Percentiles rank a stretch among this genome's conserved stretches.
Conservation (phyloP, 2,329 filamentous ascomycete genomes). For the Cadophora malorum region DNA sequence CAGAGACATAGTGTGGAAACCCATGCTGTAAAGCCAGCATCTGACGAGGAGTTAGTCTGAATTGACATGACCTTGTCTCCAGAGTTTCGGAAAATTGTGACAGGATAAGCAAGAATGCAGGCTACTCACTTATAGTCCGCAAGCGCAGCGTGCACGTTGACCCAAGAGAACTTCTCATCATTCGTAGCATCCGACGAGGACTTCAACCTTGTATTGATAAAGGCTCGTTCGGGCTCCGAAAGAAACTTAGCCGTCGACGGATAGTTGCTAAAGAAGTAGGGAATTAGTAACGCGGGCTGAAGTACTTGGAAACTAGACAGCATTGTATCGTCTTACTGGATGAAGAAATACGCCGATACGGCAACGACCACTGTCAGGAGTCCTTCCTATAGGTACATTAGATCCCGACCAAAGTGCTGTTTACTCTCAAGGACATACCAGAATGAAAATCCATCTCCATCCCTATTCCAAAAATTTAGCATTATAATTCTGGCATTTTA, state of each 20-base stretch:
- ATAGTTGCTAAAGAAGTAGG: slow-evolving; percentile 44
- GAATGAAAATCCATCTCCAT: slow-evolving; percentile 51
- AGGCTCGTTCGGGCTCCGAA: slow-evolving; percentile 47
- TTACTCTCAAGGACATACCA: slow-evolving; percentile 28
- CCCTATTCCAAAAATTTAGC: slow-evolving; percentile 40
- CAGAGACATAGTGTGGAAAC: slow-evolving; percentile 75
- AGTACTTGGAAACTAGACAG: neutral
- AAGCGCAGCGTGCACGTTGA: slow-evolving; percentile 66
- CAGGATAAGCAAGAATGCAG: neutral
- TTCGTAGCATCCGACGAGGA: slow-evolving; percentile 73
- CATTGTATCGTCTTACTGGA: slow-evolving; percentile 44
- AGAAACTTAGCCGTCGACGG: slow-evolving; percentile 51
- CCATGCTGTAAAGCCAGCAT: slow-evolving; percentile 74
- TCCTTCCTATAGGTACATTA: slow-evolving; percentile 53
- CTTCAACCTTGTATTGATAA: slow-evolving; percentile 63
- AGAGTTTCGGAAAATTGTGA: too few species aligned
- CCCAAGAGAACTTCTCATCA: slow-evolving; percentile 73
- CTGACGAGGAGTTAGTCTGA: neutral
- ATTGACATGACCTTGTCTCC: too few species aligned
- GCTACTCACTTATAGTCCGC: slow-evolving; percentile 62
- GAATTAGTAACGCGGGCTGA: neutral
- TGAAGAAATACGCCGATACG: slow-evolving; percentile 50
- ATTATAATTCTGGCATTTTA: neutral
- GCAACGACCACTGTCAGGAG: slow-evolving; percentile 47
- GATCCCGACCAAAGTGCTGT: neutral